Base-by-base conservation (phyloP, 2,329 filamentous ascomycete genomes). In the Aspergillus thermomutatus region DNA sequence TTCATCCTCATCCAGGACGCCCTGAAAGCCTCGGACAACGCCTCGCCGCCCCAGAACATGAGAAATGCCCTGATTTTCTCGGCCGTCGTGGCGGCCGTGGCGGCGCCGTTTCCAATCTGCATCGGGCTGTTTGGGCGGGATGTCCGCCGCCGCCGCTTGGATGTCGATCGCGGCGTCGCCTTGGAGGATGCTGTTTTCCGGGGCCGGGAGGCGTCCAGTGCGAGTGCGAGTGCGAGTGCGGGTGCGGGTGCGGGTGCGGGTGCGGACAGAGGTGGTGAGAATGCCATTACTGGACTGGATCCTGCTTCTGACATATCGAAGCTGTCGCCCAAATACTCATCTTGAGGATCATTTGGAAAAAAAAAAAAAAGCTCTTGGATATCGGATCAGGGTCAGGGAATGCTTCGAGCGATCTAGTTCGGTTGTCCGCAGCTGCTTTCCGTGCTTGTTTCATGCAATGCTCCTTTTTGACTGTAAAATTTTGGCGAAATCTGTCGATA, bases 1-100 rank as follows among this genome's bases (percentile, higher is more conserved):
- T 96, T 97, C 69, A 89, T 97, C 66, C 77, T 99, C 28, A 76
- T 93, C 56, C 89, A 90, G 77, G 88, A 92, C 70, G 90, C 88
- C 19, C 79, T 97, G 48, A 79, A 79, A 64, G 75, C 77, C 0
- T 79, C 78, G 0, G 66, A 71, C 9, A 71, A 76, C 17, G 85
- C 78, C 0, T 66, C 75, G 37, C 90, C 89, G 14, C 87, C 88
- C 0, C 72, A 75, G 19, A 88, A 92, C 68, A 92, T 97, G 89
- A 83, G 82, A 64, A 80, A 82, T 23, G 85, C 89, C 1, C 77
- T 97, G 59, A 81, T 96, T 23, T 95, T 97, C 69, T 83, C 92
- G 64, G 90, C 90, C 1, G 86, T 91, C 2, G 57, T 96, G 9
- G 85, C 86, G 0, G 70, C 87, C 53, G 82, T 80, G 7, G 83